These are phyloP conservation scores for Chrysosporium keratinophilum DNA, from an alignment of 2,329 filamentous ascomycete genomes.

Conservation along the genomic window DNA sequence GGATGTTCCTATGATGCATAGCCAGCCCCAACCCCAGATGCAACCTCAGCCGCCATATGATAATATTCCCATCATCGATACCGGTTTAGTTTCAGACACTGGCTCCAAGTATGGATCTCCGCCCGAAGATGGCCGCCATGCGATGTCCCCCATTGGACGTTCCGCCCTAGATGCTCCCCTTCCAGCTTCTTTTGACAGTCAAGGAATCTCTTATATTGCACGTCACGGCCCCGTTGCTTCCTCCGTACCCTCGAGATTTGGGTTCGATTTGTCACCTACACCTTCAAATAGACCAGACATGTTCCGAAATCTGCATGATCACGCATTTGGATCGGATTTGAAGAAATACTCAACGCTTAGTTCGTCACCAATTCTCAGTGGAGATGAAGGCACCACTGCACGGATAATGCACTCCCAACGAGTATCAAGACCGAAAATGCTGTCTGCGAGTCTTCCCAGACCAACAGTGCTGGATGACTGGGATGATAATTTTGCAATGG, in stretches of 20 bases:
- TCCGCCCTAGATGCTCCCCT: slow-evolving; percentile 88
- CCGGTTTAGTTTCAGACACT: slow-evolving; percentile 48
- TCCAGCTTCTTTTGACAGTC: slow-evolving; percentile 90
- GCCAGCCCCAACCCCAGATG: slow-evolving; percentile 32
- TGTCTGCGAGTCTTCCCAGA: slow-evolving; percentile 52
- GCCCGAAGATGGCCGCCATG: slow-evolving; percentile 63
- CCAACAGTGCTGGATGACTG: slow-evolving; percentile 46
- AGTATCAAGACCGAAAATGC: slow-evolving; percentile 47
- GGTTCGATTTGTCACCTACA: slow-evolving; percentile 61
- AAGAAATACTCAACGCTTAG: slow-evolving; percentile 47
- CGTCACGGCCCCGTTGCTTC: slow-evolving; percentile 83
- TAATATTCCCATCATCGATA: slow-evolving; percentile 47
- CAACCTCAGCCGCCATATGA: slow-evolving; percentile 32
- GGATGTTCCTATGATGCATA: slow-evolving; percentile 34
- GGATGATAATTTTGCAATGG: slow-evolving; percentile 62
- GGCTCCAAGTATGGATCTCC: slow-evolving; percentile 71
- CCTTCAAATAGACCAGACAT: slow-evolving; percentile 54
- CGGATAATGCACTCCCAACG: slow-evolving; percentile 56
- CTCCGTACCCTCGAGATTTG: slow-evolving; percentile 85
- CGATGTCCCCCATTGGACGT: slow-evolving; percentile 62
- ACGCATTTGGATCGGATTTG: slow-evolving; percentile 61
- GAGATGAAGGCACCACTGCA: slow-evolving; percentile 57
- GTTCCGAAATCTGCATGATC: slow-evolving; percentile 52
- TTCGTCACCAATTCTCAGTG: slow-evolving; percentile 49
- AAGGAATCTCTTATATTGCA: slow-evolving; percentile 84